Evolutionary conservation across 768 basidiomycete species (phyloP), one percentile per base, ranked within the genome.

Genomic region (Tulasnella sp.): DNA sequence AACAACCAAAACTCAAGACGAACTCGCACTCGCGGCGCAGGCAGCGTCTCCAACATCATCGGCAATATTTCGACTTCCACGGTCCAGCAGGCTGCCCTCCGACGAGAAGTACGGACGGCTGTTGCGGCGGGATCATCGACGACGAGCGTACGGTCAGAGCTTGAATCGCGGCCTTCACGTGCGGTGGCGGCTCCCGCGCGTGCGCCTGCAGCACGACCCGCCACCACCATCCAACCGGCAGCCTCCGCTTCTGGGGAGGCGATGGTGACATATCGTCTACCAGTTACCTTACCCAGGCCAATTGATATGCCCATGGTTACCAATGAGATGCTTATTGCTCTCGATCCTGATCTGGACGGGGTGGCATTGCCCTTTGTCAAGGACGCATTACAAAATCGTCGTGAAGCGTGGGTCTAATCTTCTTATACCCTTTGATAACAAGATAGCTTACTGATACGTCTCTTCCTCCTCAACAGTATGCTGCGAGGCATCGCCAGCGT

Each of bases 291-390:
- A 3, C 57, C 57, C 30, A 44, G 57, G 8, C 57, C 57, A 42
- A 49, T 38, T 22, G 27, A 59, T 41, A 53, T 62, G 24, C 62
- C 62, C n/a, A 22, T 31, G 34, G 50, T 53, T 44, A 34, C 12
- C 41, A 72, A 75, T 48, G 80, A 80, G 42, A 78, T 76, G 41
- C 64, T 87, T 38, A 65, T 68, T 2, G 76, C 82, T n/a, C 71
- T 80, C 59, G 79, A 79, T 31, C 76, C 80, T 22, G 73, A 71
- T 9, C 70, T 84, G 8, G 69, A 60, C 5, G 75, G 74, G 19
- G 72, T 78, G 10, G 84, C 86, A 3, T 69, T 80, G 48, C 81
- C 84, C 62, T 89, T 85, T 66, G 70, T 87, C 59, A 79, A 77
- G 17, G 76, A 79, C 29, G 70, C 70, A 17, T 68, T 86, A 25